Base-by-base conservation (phyloP, 768 basidiomycete genomes). In the Tylopilus vinaceipallidus region DNA sequence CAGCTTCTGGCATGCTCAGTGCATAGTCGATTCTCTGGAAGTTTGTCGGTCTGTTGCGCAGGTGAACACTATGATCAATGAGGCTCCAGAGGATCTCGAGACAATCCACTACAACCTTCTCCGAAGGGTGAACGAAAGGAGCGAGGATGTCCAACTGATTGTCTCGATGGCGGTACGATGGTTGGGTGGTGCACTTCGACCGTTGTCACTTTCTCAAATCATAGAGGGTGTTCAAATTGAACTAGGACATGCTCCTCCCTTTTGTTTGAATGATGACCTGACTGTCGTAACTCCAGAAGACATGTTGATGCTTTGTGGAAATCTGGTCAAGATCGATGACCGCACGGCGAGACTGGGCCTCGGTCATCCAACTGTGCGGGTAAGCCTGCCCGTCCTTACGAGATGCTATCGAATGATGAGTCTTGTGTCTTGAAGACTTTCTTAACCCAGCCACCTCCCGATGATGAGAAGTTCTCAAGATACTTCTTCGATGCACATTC, bases 141-240 rank as follows among this genome's bases (percentile, higher is more conserved):
- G 55, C 10, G 49, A 57, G 40, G 62, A 64, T 13, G 55, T 65
- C 48, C 56, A 44, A 29, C 26, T 52, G 40, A 64, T 64, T 8
- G 63, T 65, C 36, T 60, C 50, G 19, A 58, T 63, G 53, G 56
- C 59, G 0, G 10, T 55, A 33, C 56, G 45, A 22, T 65, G 64
- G 64, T 33, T 65, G 13, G 56, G 59, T 0, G 64, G 62, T 44
- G 59, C 64, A 30, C 59, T 66, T 17, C 64, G 64, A 19, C 49
- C 63, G 22, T 29, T 65, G 40, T 57, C 59, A 14, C 53, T 65
- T 22, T 55, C 59, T 33, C 64, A 65, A 37, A 54, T 64, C 34
- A 63, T 61, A 27, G 64, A 65, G 23, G 62, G 62, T 5, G 61
- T 64, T 36, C 62, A 66, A 39, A 64, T 66, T 33, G 64, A 65